Evolutionary conservation across 2,329 filamentous ascomycete genomes (phyloP).

Genomic region (Emydomyces testavorans): DNA sequence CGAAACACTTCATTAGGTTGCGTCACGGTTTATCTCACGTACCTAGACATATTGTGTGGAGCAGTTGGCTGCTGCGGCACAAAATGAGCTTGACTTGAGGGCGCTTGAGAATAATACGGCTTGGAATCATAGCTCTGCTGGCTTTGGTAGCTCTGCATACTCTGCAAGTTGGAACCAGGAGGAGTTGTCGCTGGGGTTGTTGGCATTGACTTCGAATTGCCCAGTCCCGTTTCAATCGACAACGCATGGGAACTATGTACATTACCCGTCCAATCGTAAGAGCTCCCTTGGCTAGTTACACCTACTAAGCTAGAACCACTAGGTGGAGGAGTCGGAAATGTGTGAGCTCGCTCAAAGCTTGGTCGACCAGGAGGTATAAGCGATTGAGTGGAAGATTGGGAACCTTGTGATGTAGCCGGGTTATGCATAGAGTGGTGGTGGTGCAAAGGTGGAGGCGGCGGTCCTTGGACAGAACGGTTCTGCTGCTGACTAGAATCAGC

Average conservation of each 20-base stretch:
- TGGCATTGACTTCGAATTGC: constrained; percentile 72
- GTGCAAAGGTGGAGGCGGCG: constrained; percentile 51
- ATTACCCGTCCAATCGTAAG: constrained; percentile 63
- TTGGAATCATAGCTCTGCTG: constrained; percentile 68
- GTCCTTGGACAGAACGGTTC: constrained; percentile 49
- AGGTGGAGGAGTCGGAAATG: constrained; percentile 85
- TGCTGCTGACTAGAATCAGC: constrained; percentile 48
- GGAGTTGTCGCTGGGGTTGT: constrained; percentile 86
- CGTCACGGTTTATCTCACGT: constrained; percentile 50
- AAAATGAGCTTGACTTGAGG: constrained; percentile 58
- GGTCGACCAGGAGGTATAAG: constrained; percentile 55
- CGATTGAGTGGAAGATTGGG: constrained; percentile 51
- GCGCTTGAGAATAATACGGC: constrained; percentile 62
- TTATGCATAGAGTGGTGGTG: constrained; percentile 58
- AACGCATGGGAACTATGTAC: constrained; percentile 57
- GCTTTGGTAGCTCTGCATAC: constrained; percentile 65
- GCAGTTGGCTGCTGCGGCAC: constrained; percentile 48
- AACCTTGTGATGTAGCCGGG: constrained; percentile 46
- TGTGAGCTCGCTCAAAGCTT: constrained; percentile 71
- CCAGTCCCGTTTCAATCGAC: constrained; percentile 68
- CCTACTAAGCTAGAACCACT: constrained; percentile 78
- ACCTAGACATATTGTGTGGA: constrained; percentile 58
- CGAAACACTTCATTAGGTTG: constrained; percentile 47
- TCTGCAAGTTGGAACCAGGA: constrained; percentile 63
- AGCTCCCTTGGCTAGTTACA: constrained; percentile 61